Evolutionary conservation across 768 basidiomycete genomes (phyloP).

Genomic region (Tylopilus sp.): DNA sequence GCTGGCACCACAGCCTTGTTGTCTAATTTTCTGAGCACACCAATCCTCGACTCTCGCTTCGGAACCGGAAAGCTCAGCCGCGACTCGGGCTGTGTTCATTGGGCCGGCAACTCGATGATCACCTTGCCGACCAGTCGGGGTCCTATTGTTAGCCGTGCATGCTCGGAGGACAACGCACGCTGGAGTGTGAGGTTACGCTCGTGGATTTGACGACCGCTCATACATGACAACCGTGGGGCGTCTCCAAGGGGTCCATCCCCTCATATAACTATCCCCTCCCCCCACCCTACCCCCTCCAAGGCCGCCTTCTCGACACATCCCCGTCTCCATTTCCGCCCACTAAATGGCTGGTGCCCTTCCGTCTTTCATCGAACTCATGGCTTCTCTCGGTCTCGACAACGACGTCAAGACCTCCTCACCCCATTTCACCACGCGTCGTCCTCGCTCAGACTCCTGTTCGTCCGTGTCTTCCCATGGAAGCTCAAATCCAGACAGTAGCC

Average conservation of each 20-base stretch:
- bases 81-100: conserved; percentile 19
- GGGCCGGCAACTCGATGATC: conserved; percentile 30
- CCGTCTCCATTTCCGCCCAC: conserved; percentile 31
- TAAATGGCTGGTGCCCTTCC: conserved; percentile 67
- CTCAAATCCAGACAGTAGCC: conserved; percentile 29
- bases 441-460: conserved; percentile 43
- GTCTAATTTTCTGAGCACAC: background rate
- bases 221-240: conserved; percentile 37
- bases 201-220: conserved; percentile 30
- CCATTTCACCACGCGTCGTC: conserved; percentile 23
- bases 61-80: conserved; percentile 11
- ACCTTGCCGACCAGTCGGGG: conserved; percentile 63
- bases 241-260: conserved; percentile 28
- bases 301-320: conserved; percentile 16
- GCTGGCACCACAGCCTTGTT: background rate
- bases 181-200: conserved; percentile 15
- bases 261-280: conserved; percentile 25
- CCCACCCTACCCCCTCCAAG: conserved; percentile 14
- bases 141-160: conserved; percentile 38
- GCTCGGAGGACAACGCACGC: conserved; percentile 17
- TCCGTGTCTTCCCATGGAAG: conserved; percentile 44
- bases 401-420: conserved; percentile 31
- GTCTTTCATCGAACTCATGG: conserved; percentile 87
- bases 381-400: conserved; percentile 70
- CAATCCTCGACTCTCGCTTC: conserved; percentile 11